phyloP scores from a whole-genome alignment of 2,329 filamentous ascomycete species.

The Zymoseptoria pseudotritici region DNA sequence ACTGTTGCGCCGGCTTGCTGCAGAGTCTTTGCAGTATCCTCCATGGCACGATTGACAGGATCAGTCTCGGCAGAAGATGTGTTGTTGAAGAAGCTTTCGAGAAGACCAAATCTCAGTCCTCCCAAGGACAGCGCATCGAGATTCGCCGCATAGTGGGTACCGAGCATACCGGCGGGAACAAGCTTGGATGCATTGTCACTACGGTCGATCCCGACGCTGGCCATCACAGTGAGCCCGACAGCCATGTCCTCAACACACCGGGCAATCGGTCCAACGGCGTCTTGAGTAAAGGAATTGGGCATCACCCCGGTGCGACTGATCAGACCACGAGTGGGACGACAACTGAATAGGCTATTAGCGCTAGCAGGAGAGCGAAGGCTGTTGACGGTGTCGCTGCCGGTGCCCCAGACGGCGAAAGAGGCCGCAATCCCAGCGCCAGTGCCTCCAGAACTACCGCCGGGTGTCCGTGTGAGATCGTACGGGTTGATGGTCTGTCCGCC shows the following conservation, averaged over 20 bases:
- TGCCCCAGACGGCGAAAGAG: constrained; percentile 48
- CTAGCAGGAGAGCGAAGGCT: constrained; percentile 55
- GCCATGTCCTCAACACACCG: constrained; percentile 28
- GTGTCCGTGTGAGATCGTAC: constrained; percentile 58
- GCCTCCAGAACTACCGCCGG: constrained; percentile 57
- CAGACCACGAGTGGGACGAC: constrained; percentile 41
- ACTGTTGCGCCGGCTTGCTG: constrained; percentile 42
- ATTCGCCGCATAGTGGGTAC: constrained; percentile 42
- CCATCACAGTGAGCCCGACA: constrained; percentile 31
- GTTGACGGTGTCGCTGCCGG: constrained; percentile 44
- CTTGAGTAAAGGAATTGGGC: constrained; percentile 29
- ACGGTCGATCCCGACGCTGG: constrained; percentile 35
- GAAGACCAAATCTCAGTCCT: constrained; percentile 42
- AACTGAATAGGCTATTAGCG: constrained; percentile 53
- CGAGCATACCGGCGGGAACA: constrained; percentile 35
- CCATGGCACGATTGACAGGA: constrained; percentile 51
- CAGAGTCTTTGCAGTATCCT: constrained; percentile 41
- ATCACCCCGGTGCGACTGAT: constrained; percentile 25
- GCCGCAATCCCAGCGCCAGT: constrained; percentile 54
- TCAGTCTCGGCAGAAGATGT: constrained; percentile 46
- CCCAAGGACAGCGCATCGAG: constrained; percentile 31
- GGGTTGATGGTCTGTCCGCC: constrained; percentile 60
- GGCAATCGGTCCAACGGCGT: constrained; percentile 27
- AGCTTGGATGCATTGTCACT: constrained; percentile 47
- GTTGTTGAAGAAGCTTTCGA: constrained; percentile 53